phyloP scores from a whole-genome alignment of 208 protist genomes.

The Angomonas ambiguus region DNA sequence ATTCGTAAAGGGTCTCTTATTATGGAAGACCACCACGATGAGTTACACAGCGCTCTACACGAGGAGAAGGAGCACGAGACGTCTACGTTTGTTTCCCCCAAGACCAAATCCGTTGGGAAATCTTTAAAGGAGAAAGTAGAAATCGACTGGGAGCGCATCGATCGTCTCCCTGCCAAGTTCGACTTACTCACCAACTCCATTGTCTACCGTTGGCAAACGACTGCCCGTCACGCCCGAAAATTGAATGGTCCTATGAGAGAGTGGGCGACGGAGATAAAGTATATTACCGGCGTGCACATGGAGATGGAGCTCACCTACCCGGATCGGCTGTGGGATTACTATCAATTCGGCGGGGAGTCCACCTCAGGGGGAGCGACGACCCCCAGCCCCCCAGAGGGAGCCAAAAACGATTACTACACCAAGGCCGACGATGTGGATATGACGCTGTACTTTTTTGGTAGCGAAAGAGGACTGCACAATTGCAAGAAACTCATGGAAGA shows the following conservation, averaged over 20 bases:
- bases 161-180: slow-evolving; percentile 68
- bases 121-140: too few species aligned
- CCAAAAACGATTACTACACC: slow-evolving; percentile 49
- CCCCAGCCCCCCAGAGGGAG: background rate
- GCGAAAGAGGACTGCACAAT: slow-evolving; percentile 83
- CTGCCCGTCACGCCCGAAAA: slow-evolving; percentile 63
- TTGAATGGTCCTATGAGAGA: slow-evolving; percentile 86
- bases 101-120: background rate
- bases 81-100: background rate
- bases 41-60: background rate
- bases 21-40: too few species aligned
- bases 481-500: slow-evolving; percentile 85
- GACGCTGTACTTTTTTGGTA: slow-evolving; percentile 87
- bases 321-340: slow-evolving; percentile 29
- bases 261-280: slow-evolving; percentile 89
- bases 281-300: slow-evolving; percentile 85
- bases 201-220: slow-evolving; percentile 86
- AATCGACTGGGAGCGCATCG: slow-evolving; percentile 59
- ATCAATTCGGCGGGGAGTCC: background rate
- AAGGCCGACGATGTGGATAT: slow-evolving; percentile 84
- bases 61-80: background rate
- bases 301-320: slow-evolving; percentile 80
- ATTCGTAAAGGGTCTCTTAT: too few species aligned
- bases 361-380: background rate
- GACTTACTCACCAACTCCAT: slow-evolving; percentile 88